These are phyloP conservation scores for Cucumis hystrix DNA, from an alignment of 306 rosid species.

Conservation along the genomic window DNA sequence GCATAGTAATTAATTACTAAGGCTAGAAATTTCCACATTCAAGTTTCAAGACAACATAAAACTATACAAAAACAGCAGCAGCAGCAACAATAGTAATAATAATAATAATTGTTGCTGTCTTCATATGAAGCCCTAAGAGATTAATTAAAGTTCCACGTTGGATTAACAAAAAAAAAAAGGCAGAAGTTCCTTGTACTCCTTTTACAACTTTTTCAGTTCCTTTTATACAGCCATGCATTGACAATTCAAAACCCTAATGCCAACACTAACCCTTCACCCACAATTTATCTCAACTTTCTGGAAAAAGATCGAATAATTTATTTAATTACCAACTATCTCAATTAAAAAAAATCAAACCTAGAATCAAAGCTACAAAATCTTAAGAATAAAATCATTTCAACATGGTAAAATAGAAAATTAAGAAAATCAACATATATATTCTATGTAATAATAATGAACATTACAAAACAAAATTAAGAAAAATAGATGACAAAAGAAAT, in stretches of 20 bases:
- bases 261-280: not conserved
- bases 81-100: too few relatives aligned
- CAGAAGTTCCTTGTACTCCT: not conserved
- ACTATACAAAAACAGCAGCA: too few relatives aligned
- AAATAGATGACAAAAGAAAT: not conserved
- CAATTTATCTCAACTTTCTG: not conserved
- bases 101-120: not conserved
- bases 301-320: not conserved
- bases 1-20: too few relatives aligned
- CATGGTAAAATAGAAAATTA: not conserved
- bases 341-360: not conserved
- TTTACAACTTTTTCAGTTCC: not conserved
- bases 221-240: not conserved
- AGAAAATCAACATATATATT: not conserved
- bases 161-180: not conserved
- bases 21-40: too few relatives aligned
- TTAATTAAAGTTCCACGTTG: not conserved
- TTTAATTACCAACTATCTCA: not conserved
- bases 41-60: not conserved
- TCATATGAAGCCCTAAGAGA: not conserved
- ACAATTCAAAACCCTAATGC: conserved; percentile 1
- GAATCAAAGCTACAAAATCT: not conserved
- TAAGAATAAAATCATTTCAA: not conserved
- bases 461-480: not conserved
- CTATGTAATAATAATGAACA: not conserved